Conservation (phyloP, 495 filamentous ascomycete genomes). For the Apiosordaria backusii region DNA sequence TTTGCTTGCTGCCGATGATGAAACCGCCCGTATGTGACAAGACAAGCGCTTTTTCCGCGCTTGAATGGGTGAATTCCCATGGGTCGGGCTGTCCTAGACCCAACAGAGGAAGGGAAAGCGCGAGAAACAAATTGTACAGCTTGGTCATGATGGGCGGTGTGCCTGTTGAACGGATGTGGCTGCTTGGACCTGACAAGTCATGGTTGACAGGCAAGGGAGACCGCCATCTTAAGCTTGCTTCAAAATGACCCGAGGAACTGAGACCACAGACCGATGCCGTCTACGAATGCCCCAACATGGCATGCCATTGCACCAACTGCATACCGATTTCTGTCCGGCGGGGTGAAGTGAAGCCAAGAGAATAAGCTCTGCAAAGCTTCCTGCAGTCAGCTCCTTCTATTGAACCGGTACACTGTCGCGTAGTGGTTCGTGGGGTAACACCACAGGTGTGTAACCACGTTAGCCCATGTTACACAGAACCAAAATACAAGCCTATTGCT, state of each 20-base stretch:
- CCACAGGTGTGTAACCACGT: neutral
- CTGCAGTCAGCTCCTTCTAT: neutral
- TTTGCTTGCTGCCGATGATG: slow-evolving; percentile 34
- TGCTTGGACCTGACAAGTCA: neutral
- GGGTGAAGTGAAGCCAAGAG: neutral
- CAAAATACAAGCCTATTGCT: neutral
- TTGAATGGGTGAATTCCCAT: neutral
- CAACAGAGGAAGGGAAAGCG: neutral
- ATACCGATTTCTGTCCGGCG: neutral
- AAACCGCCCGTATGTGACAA: slow-evolving; percentile 43
- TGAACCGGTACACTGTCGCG: neutral
- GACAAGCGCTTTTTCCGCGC: slow-evolving; percentile 31
- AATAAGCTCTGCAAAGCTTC: neutral
- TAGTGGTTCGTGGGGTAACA: neutral
- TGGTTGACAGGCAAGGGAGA: neutral
- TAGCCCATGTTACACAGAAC: neutral
- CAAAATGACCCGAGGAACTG: neutral
- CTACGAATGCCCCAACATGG: neutral
- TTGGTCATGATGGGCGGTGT: neutral
- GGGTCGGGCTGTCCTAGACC: neutral
- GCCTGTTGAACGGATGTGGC: neutral
- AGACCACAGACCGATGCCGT: neutral
- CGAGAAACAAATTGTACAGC: neutral
- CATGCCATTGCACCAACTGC: neutral
- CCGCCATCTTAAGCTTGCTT: neutral